Evolutionary conservation across 148 eudicot species (phyloP).

Genomic region (Amaranthus palmeri): DNA sequence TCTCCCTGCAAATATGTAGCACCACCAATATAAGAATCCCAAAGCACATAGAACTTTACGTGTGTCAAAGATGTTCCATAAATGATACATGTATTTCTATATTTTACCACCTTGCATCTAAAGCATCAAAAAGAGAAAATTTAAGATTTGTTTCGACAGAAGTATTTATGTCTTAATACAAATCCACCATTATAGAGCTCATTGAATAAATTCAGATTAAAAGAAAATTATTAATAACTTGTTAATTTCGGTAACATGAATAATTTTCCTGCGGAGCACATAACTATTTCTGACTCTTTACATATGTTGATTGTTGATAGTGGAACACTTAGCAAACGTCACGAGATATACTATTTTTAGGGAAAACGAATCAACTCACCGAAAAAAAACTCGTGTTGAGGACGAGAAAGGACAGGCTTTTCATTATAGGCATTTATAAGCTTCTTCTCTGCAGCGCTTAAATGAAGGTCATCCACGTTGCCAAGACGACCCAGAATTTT

Average conservation of each 20-base stretch:
- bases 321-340: background rate
- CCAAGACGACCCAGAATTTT: slow-evolving; percentile 89
- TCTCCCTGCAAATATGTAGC: slow-evolving; percentile 58
- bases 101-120: background rate
- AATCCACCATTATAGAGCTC: too few species aligned
- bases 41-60: background rate
- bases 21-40: slow-evolving; percentile 6
- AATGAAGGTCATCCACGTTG: slow-evolving; percentile 77
- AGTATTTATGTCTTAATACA: too few species aligned
- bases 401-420: slow-evolving; percentile 96
- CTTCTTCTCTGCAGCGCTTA: slow-evolving; percentile 79
- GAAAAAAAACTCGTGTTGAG: slow-evolving; percentile 86
- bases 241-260: too few species aligned
- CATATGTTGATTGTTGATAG: background rate
- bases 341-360: background rate
- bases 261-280: too few species aligned
- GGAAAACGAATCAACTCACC: slow-evolving; percentile 36
- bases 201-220: too few species aligned
- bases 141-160: too few species aligned
- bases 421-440: slow-evolving; percentile 89
- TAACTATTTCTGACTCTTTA: too few species aligned
- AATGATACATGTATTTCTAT: background rate
- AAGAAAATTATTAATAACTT: too few species aligned
- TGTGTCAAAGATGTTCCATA: background rate
- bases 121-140: too few species aligned